A percentile compares a stretch with the other conserved stretches of the same genome.
These are phyloP conservation scores for Albugo candida DNA, from an alignment of 352 stramenopile species.

Conservation along the genomic window DNA sequence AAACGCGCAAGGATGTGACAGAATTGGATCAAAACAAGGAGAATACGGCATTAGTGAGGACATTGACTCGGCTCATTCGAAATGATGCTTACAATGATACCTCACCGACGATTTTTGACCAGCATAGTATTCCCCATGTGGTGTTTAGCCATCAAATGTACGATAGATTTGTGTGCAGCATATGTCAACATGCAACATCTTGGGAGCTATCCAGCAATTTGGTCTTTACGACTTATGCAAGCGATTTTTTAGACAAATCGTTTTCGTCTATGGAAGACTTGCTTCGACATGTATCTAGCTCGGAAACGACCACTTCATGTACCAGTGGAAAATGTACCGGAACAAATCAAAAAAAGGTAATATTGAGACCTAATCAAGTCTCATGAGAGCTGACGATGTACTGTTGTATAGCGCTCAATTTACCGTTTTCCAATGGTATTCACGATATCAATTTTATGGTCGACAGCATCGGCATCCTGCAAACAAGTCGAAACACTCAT, in stretches of 20 bases:
- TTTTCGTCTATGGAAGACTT: slow-evolving; percentile 57
- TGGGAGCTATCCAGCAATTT: slow-evolving; percentile 74
- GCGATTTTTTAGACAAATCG: slow-evolving; percentile 32
- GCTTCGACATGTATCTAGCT: slow-evolving; percentile 22
- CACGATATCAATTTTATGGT: slow-evolving; percentile 66
- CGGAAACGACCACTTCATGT: too few relatives aligned
- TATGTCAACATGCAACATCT: slow-evolving; percentile 33
- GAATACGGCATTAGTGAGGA: slow-evolving; percentile 50
- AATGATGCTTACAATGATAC: slow-evolving; percentile 39
- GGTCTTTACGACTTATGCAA: slow-evolving; percentile 67
- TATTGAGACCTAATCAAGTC: slow-evolving; percentile 19
- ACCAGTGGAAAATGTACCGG: slow-evolving; percentile 6
- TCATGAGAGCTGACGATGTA: slow-evolving; percentile 31
- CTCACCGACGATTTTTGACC: slow-evolving; percentile 50
- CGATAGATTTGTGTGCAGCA: slow-evolving; percentile 47
- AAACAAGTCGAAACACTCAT: slow-evolving; percentile 51
- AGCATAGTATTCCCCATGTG: slow-evolving; percentile 71
- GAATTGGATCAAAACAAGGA: slow-evolving; percentile 57
- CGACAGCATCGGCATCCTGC: slow-evolving; percentile 46
- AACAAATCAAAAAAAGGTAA: slow-evolving; percentile 26
- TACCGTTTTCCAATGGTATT: slow-evolving; percentile 76
- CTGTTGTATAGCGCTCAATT: slow-evolving; percentile 54
- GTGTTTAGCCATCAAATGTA: slow-evolving; percentile 80
- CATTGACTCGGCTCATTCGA: slow-evolving; percentile 46
- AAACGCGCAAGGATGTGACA: slow-evolving; percentile 18